phyloP scores from a whole-genome alignment of 2,329 filamentous ascomycete genomes.

The Exserohilum turcica region DNA sequence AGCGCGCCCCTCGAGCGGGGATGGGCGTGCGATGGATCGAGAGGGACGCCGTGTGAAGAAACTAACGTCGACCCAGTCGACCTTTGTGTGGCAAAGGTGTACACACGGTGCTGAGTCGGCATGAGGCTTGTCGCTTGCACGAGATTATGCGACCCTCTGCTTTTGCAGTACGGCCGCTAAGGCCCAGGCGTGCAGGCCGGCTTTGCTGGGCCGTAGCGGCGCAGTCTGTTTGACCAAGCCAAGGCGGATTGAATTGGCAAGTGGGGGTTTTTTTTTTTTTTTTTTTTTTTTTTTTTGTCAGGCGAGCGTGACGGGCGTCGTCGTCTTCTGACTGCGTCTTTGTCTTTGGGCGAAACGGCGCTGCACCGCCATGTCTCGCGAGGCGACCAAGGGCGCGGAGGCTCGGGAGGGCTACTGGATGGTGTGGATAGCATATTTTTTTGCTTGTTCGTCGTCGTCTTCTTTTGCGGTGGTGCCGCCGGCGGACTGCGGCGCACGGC shows the following conservation, averaged over 20 bases:
- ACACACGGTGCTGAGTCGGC: constrained; percentile 12
- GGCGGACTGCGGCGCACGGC: constrained; percentile 25
- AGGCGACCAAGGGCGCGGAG: constrained; percentile 18
- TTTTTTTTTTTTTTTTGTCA: neutral
- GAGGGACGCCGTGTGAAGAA: constrained; percentile 25
- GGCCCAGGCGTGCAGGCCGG: constrained; percentile 5
- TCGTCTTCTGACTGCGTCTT: too few relatives aligned
- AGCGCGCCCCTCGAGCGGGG: constrained; percentile 15
- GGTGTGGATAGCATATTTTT: constrained; percentile 13
- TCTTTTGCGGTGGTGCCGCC: constrained; percentile 6
- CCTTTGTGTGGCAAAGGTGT: constrained; percentile 18
- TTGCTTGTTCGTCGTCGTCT: neutral
- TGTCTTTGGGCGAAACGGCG: constrained; percentile 3
- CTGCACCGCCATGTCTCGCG: constrained; percentile 10
- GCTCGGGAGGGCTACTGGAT: neutral
- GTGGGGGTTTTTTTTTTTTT: neutral
- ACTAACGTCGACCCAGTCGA: constrained; percentile 32
- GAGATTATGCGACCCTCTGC: constrained; percentile 15
- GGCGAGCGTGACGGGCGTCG: constrained; percentile 8
- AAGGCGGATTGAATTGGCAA: constrained; percentile 7
- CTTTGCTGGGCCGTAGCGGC: constrained; percentile 8
- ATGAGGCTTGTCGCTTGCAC: constrained; percentile 11
- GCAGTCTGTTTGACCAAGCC: constrained; percentile 6
- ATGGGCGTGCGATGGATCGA: constrained; percentile 11
- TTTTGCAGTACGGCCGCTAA: constrained; percentile 8